Evolutionary conservation across 495 filamentous ascomycete genomes (phyloP).

Genomic region (Podospora fimiseda): DNA sequence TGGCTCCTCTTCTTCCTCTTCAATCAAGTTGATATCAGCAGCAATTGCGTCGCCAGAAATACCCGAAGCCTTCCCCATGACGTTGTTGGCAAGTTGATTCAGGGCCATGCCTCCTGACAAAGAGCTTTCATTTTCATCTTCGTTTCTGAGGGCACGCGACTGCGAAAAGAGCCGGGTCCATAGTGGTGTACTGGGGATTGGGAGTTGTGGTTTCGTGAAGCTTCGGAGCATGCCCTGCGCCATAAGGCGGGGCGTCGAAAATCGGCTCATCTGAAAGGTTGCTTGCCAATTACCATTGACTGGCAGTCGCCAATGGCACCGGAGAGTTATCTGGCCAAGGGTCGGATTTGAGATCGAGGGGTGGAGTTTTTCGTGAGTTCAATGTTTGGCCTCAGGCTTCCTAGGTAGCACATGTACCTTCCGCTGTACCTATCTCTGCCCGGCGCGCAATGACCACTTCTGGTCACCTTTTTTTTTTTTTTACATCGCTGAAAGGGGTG

Average conservation of each 20-base stretch:
- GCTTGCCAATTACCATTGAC: constrained; percentile 6
- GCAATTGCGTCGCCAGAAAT: constrained; percentile 7
- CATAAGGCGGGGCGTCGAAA: constrained; percentile 39
- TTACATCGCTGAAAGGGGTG: not conserved
- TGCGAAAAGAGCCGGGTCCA: constrained; percentile 40
- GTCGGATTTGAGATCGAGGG: not conserved
- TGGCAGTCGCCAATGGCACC: not conserved
- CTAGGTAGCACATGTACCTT: too few species aligned
- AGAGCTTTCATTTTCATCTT: not conserved
- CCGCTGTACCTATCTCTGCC: too few species aligned
- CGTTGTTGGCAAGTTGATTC: constrained; percentile 1
- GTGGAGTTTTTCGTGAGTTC: not conserved
- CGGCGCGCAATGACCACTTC: not conserved
- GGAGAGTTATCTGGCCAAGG: not conserved
- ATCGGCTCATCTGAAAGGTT: constrained; percentile 35
- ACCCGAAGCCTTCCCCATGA: constrained; percentile 1
- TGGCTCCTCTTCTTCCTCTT: constrained; percentile 38
- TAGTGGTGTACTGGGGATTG: constrained; percentile 19
- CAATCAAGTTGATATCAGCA: constrained; percentile 8
- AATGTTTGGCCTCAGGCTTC: not conserved
- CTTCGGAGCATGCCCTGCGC: constrained; percentile 32
- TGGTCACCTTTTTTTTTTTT: not conserved
- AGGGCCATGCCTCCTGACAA: not conserved
- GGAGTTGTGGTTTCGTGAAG: constrained; percentile 21
- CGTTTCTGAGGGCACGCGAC: constrained; percentile 11